A percentile compares a stretch with the other conserved stretches of the same genome.
Evolutionary conservation across 805 yeast genomes (phyloP).

Genomic region (Pichia membranifaciens): DNA sequence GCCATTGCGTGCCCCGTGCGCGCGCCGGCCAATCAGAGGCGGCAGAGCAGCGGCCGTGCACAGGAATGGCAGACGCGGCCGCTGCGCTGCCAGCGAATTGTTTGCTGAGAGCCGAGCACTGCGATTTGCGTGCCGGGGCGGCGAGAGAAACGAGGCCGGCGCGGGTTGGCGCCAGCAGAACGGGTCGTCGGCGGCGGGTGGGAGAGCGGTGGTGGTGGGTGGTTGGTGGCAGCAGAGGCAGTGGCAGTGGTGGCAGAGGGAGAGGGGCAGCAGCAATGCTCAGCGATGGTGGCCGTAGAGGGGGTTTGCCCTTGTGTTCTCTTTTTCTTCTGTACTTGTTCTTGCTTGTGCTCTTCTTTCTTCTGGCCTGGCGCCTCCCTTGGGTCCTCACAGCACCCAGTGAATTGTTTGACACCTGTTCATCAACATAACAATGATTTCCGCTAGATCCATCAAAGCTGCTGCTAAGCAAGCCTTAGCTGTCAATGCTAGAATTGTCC

Average conservation of each 20-base stretch:
- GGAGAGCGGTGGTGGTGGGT: neutral
- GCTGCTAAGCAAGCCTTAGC: conserved; percentile 73
- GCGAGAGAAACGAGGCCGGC: no score
- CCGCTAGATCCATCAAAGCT: conserved; percentile 81
- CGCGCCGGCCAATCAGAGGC: neutral
- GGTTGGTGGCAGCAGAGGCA: neutral
- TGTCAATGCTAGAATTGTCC: conserved; percentile 42
- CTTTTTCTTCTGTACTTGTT: neutral
- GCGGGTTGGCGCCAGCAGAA: no score
- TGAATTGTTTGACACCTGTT: conserved; percentile 7
- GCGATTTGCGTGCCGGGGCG: neutral
- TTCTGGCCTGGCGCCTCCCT: conserved; percentile 3
- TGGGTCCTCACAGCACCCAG: neutral
- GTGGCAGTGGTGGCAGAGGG: neutral
- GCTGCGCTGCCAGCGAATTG: no score
- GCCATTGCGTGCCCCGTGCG: neutral
- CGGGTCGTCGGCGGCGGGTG: no score
- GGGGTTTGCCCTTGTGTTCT: neutral
- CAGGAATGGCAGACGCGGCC: neutral
- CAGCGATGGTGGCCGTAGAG: neutral
- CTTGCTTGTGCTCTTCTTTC: neutral
- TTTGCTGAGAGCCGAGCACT: neutral
- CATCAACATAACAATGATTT: conserved; percentile 51
- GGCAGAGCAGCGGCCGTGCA: neutral
- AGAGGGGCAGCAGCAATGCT: neutral